Evolutionary conservation across 2,329 filamentous ascomycete species (phyloP), one percentile per base, ranked within the genome.

Genomic region (Sporothrix protearum): DNA sequence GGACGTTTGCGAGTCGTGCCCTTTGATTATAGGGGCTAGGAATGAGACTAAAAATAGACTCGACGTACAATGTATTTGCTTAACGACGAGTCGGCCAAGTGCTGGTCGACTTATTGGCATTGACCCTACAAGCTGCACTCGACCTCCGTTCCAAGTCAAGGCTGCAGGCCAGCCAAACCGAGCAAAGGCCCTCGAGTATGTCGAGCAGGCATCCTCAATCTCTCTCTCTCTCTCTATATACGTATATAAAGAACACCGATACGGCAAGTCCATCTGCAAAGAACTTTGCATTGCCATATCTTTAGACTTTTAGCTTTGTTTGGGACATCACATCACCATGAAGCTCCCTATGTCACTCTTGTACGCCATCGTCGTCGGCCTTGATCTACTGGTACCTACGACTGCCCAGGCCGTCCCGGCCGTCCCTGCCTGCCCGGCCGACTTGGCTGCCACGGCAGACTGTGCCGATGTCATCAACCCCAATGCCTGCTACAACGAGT

Each of bases 401-500:
- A 28, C 76, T 0, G 75, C 76, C 22, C 80, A 82, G 53, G 22
- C 73, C 0, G 68, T 75, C 7, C 76, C 77, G 53, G 22, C 73
- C 0, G 68, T 75, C 7, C 76, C 77, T 0, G 79, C 77, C 19
- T 82, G 80, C 73, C 80, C 77, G 19, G 70, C 70, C 22, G 79
- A 81, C 22, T 77, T 81, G 9, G 78, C 78, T 1, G 75, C 74
- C 2, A 80, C 77, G 12, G 79, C 81, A 61, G 80, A 82, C 36
- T 82, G 80, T 66, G 79, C 79, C 22, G 79, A 77, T 47, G 80
- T 82, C 42, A 80, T 81, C 73, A 80, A 82, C 63, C 79, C 80
- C 22, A 80, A 77, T 63, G 80, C 80, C 33, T 82, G 80, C 76
- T 82, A 82, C 75, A 82, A 82, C 75, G 76, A 81, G 73, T 81